Base-by-base conservation (phyloP, 108 stramenopile genomes). In the Discostella pseudostelligera region DNA sequence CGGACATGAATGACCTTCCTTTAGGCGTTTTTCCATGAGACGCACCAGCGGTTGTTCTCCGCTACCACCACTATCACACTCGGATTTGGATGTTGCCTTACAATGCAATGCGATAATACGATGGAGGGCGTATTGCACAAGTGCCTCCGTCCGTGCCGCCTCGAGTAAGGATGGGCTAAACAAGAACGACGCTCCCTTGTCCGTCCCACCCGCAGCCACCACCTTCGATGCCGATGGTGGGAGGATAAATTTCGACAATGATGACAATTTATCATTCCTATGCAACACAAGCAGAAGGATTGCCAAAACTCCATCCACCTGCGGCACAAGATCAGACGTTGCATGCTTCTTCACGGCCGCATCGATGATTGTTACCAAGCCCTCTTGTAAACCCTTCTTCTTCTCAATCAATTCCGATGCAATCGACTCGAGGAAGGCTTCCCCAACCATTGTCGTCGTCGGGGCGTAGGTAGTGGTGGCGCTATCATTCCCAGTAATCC, bases 261-360 rank as follows among this genome's bases (percentile, higher is more conserved):
- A 59, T 1, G 35, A 48, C 35, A 74, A 62, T 17, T 73, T 35
- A 9, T 73, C 80, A 24, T 43, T 48, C 16, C 54, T 51, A 53
- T 77, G 45, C n/a, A 85, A 16, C 2, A 86, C 51, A 11, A 77
- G 40, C 36, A 93, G 47, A 58, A 86, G 86, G 0, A 85, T 36
- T 8, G 87, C 81, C 48, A 89, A 39, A 0, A 84, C 29, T 14
- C 88, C 91, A 49, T 89, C 91, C 7, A 83, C 76, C 46, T 81
- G 85, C 20, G 86, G 65, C n/a, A 86, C 73, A 17, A 76, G 46
- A 39, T 67, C 76, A 0, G 84, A 72, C 0, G 83, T 66, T 16
- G 69, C 61, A 59, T 87, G 81, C 58, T 87, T 92, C 62, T 85
- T 89, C 50, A 65, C 69, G 0, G 84, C 80, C 10, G 69, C 61